Base-by-base conservation (phyloP, 805 yeast genomes). In the Candida broadrunensis region DNA sequence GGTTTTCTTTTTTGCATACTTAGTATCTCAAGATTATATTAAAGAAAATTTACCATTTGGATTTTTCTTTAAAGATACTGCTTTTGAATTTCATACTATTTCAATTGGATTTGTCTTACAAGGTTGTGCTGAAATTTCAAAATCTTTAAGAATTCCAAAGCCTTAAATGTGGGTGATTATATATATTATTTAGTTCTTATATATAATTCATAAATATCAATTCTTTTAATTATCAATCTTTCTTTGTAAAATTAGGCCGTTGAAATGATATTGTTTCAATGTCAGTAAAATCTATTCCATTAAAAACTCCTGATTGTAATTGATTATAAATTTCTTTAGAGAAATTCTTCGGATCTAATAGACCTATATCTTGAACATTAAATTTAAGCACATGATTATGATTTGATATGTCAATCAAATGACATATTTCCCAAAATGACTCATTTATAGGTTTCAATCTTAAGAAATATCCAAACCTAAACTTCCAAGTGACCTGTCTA, bases 81-180 rank as follows among this genome's bases (percentile, higher is more conserved):
- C 74, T 32, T 71, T 77, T 37, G 97, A 86, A 61, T 75, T 89
- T 64, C 98, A 93, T 58, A 83, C 88, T 19, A 52, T 83, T 3
- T 75, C 80, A 12, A 48, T 77, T 4, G 61, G 81, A 4, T 93
- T 88, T 60, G 70, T 81, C 45, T 35, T 85, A 13, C 93, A 88
- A 47, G 99, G 99, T 7, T 85, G 91, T 61, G 84, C 86, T 40
- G 89, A 90, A 81, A 87, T 93, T 46, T 83, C 95, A 43, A 93
- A 93, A 72, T 83, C 91, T 43, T 73, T 93, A 48, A 87, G 85
- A 54, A 86, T 93, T 51, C 97, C 97, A 48, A 93, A 93, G 63
- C 87, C 91, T 41, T 82, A 63, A 53, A 13, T n/a, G n/a, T n/a
- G n/a, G n/a, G n/a, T n/a, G n/a, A n/a, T n/a, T n/a, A n/a, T n/a